These are phyloP conservation scores for Russula sp. DNA, from an alignment of 768 basidiomycete genomes.

Conservation along the genomic window DNA sequence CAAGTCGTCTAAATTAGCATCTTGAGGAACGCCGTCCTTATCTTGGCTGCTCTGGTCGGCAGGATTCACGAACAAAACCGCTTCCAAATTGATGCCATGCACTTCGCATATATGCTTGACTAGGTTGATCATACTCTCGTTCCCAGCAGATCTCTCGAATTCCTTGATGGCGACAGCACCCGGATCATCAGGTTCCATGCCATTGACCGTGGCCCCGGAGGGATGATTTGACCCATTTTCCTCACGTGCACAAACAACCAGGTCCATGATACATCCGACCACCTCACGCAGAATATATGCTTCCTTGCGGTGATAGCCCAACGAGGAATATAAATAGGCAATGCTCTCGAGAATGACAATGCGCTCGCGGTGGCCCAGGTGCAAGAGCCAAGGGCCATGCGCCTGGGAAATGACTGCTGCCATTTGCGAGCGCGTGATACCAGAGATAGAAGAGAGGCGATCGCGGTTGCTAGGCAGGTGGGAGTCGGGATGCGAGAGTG, in stretches of 20 bases:
- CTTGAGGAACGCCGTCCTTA: conserved; percentile 8
- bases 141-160: conserved; percentile 72
- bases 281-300: conserved; percentile 82
- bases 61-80: conserved; percentile 46
- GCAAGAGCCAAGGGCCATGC: conserved; percentile 84
- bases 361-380: conserved; percentile 71
- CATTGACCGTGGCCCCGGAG: conserved; percentile 39
- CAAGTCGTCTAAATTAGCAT: conserved; percentile 39
- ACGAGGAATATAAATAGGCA: conserved; percentile 67
- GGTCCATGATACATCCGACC: conserved; percentile 75
- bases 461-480: conserved; percentile 43
- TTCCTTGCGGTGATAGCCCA: conserved; percentile 87
- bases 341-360: conserved; percentile 63
- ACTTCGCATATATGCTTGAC: conserved; percentile 70
- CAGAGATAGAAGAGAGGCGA: conserved; percentile 60
- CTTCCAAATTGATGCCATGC: conserved; percentile 77
- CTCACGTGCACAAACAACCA: conserved; percentile 79
- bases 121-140: conserved; percentile 70
- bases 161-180: conserved; percentile 65
- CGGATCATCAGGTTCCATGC: conserved; percentile 33
- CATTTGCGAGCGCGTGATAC: conserved; percentile 64
- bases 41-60: conserved; percentile 3
- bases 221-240: conserved; percentile 46
- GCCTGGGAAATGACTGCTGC: conserved; percentile 59
- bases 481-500: conserved; percentile 42